Conservation (phyloP, 1,139 yeast species). For the Debaryomyces sp. region DNA sequence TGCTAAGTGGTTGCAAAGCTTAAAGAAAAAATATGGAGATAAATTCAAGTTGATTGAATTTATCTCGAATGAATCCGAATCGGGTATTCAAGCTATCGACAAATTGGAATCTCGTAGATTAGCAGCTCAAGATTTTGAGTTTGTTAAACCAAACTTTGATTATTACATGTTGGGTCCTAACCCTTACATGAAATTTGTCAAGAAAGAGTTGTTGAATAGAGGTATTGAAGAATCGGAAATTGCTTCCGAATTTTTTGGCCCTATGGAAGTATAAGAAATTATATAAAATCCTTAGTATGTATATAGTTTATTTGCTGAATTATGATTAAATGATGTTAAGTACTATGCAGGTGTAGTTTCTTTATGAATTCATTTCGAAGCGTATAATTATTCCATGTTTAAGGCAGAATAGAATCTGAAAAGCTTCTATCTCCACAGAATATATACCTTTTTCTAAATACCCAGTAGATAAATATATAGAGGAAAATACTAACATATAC, state of each 20-base stretch:
- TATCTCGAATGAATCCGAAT: conserved; percentile 16
- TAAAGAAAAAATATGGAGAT: conserved; percentile 19
- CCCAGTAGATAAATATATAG: conserved; percentile 41
- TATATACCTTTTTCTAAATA: conserved; percentile 33
- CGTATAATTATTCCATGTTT: not conserved
- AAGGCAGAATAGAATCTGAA: not conserved
- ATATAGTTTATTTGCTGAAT: not conserved
- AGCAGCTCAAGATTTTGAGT: conserved; percentile 17
- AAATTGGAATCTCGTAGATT: conserved; percentile 13
- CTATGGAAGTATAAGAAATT: conserved; percentile 6
- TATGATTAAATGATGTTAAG: not conserved
- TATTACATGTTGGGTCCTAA: conserved; percentile 42
- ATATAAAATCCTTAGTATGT: not conserved
- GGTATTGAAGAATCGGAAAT: conserved; percentile 9
- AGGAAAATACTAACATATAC: conserved; percentile 38
- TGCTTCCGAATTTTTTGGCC: conserved; percentile 11
- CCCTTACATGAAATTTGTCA: conserved; percentile 35
- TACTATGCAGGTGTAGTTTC: not conserved
- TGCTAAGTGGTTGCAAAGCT: conserved; percentile 21
- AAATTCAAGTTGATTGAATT: conserved; percentile 25
- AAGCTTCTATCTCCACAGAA: not conserved
- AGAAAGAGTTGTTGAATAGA: conserved; percentile 12
- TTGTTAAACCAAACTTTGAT: conserved; percentile 20
- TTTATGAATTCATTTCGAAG: too few species aligned
- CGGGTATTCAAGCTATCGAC: conserved; percentile 13